Evolutionary conservation across 441 rosid genomes (phyloP).

Genomic region (Adansonia rubrostipa): DNA sequence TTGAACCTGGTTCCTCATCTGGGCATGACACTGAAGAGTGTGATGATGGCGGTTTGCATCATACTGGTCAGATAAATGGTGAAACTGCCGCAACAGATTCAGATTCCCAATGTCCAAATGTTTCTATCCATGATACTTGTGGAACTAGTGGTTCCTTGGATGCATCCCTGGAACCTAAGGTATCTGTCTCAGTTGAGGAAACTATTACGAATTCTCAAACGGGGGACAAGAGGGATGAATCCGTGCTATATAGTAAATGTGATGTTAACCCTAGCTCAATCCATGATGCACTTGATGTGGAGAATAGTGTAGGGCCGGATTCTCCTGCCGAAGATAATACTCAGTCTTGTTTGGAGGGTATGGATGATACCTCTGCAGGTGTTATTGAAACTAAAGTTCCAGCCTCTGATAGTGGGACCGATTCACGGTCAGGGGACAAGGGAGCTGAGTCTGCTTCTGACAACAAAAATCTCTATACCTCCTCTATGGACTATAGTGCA

Average conservation of each 20-base stretch:
- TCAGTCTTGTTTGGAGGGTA: slow-evolving; percentile 18
- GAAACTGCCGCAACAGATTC: slow-evolving; percentile 35
- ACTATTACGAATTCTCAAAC: slow-evolving; percentile 30
- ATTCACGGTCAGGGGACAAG: slow-evolving; percentile 32
- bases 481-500: slow-evolving; percentile 16
- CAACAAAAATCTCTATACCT: slow-evolving; percentile 14
- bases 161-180: slow-evolving; percentile 35
- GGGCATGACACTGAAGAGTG: slow-evolving; percentile 34
- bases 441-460: slow-evolving; percentile 31
- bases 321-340: slow-evolving; percentile 29
- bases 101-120: slow-evolving; percentile 36
- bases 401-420: slow-evolving; percentile 20
- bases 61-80: slow-evolving; percentile 25
- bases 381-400: slow-evolving; percentile 24
- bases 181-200: slow-evolving; percentile 28
- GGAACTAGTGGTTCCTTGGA: slow-evolving; percentile 35
- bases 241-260: slow-evolving; percentile 27
- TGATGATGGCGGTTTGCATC: slow-evolving; percentile 37
- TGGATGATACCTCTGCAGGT: slow-evolving; percentile 23
- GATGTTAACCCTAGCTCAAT: slow-evolving; percentile 17
- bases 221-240: slow-evolving; percentile 35
- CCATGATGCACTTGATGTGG: slow-evolving; percentile 21
- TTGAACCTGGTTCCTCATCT: slow-evolving; percentile 43
- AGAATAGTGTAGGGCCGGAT: slow-evolving; percentile 19
- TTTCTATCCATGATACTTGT: slow-evolving; percentile 37